Percentiles rank a stretch among this genome's conserved stretches.
Conservation (phyloP, 148 eudicot species). For the Chenopodium berlandieri region DNA sequence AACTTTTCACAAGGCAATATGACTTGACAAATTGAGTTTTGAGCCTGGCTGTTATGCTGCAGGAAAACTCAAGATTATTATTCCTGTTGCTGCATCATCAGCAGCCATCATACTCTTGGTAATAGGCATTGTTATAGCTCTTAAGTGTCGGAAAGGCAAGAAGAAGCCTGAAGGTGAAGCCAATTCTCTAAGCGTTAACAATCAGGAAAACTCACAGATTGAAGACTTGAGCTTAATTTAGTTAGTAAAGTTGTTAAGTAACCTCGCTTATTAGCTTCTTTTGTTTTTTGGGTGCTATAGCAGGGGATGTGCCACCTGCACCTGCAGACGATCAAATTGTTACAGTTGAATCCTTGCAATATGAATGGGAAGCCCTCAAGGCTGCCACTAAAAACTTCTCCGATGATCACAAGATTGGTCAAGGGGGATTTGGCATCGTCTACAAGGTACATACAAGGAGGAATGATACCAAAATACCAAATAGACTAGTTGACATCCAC, state of each 20-base stretch:
- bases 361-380: conserved; percentile 14
- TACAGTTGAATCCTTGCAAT: conserved; percentile 24
- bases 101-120: not conserved
- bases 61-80: conserved; percentile 12
- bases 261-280: not conserved
- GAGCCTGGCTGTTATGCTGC: not conserved
- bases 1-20: not conserved
- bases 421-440: conserved; percentile 29
- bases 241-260: no score
- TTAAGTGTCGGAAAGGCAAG: not conserved
- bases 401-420: conserved; percentile 20
- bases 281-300: not conserved
- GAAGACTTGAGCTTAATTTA: not conserved
- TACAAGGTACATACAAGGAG: conserved; percentile 20
- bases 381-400: conserved; percentile 32
- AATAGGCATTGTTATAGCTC: not conserved
- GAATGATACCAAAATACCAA: no score
- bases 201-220: not conserved
- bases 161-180: not conserved
- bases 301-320: not conserved
- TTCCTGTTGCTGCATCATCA: not conserved
- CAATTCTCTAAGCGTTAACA: not conserved
- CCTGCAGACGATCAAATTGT: not conserved
- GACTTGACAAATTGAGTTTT: not conserved
- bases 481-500: no score